Evolutionary conservation across 495 filamentous ascomycete species (phyloP), one percentile per base, ranked within the genome.

Genomic region (Daldinia childiae): DNA sequence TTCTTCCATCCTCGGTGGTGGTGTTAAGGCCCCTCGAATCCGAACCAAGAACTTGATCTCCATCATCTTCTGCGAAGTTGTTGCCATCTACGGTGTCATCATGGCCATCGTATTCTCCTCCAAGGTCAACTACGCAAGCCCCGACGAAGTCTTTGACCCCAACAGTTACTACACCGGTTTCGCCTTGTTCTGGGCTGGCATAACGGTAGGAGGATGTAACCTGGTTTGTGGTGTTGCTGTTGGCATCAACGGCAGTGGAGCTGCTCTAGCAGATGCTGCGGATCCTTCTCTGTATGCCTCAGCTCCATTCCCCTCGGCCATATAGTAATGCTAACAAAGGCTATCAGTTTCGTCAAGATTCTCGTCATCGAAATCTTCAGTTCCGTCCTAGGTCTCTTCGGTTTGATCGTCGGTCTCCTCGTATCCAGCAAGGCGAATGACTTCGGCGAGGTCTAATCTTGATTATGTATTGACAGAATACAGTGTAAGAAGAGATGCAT

Each of bases 41-140:
- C 91, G 95, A 73, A 99, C 96, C 59, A 99, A 99, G 89, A 99
- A 98, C 83, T 80, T 99, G 66, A 97, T 99, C 78, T 98, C 96
- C 73, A 98, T 99, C 84, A 98, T 99, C 84, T 99, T 99, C 87
- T 99, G 96, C 84, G 96, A 99, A 82, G 96, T 98, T 72, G 96
- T 99, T 69, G 96, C 96, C 76, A 99, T 99, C 79, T 99, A 99
- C 86, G 96, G 96, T 75, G 94, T 99, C 75, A 99, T 99, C 82
- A 98, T 98, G 93, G 90, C 95, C 68, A 99, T 99, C 79, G 90
- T 99, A 51, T 98, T 97, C 84, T 96, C 94, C 39, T 84, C 94
- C 32, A 95, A 97, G 77, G 80, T 99, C 63, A 86, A 87, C 70
- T 87, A 90, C 2, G 87, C 84, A 74, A 90, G 91, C 78, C 81